These are phyloP conservation scores for Rutidosis leptorrhynchoides DNA, from an alignment of 129 eudicot genomes.

Conservation along the genomic window DNA sequence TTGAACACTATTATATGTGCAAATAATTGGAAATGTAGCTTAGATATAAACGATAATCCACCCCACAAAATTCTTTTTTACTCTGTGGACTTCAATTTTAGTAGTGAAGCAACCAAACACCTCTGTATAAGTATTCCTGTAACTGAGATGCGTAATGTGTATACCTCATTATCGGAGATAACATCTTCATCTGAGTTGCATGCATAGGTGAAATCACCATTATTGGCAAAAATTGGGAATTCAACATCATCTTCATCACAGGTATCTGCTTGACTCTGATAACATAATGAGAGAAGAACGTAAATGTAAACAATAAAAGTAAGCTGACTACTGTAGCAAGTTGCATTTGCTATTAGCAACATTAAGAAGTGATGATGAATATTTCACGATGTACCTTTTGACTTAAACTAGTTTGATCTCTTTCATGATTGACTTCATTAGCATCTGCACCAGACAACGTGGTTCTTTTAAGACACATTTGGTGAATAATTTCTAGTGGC, in stretches of 20 bases:
- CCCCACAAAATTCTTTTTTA: neutral
- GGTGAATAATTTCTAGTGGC: neutral
- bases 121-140: neutral
- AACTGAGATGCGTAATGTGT: neutral
- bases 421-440: conserved; percentile 31
- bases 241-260: conserved; percentile 66
- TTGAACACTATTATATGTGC: neutral
- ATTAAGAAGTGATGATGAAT: conserved; percentile 11
- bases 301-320: neutral
- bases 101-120: neutral
- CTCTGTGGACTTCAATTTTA: neutral
- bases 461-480: neutral
- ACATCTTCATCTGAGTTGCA: conserved; percentile 44
- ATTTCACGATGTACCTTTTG: conserved; percentile 32
- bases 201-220: conserved; percentile 22
- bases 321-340: too few species aligned
- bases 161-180: conserved; percentile 68
- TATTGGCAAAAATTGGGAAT: conserved; percentile 45
- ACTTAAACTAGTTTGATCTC: conserved; percentile 25
- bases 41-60: too few species aligned
- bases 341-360: too few species aligned
- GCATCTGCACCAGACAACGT: conserved; percentile 47
- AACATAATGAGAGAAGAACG: conserved; percentile 15
- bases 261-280: conserved; percentile 42
- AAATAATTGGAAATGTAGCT: neutral